Conservation (phyloP, 1,139 yeast species). For the Taiozyma onychis region DNA sequence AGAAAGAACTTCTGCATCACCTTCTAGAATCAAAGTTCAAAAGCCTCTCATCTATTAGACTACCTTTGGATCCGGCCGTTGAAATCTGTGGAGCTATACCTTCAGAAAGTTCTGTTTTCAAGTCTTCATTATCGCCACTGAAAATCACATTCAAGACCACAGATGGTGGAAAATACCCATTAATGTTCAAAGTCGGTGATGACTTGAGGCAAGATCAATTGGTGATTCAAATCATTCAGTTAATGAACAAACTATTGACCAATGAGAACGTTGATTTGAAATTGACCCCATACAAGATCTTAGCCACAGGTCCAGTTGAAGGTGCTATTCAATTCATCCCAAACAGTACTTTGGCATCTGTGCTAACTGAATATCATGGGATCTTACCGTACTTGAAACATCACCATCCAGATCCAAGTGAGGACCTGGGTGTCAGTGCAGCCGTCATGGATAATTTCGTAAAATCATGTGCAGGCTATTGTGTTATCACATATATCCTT, state of each 20-base stretch:
- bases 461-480: slow-evolving; percentile 94
- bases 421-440: slow-evolving; percentile 68
- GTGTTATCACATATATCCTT: slow-evolving; percentile 88
- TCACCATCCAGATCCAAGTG: slow-evolving; percentile 53
- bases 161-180: slow-evolving; percentile 54
- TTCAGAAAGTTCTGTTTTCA: slow-evolving; percentile 79
- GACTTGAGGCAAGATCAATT: slow-evolving; percentile 95
- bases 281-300: slow-evolving; percentile 81
- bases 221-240: slow-evolving; percentile 82
- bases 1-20: slow-evolving; percentile 41
- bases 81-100: slow-evolving; percentile 73
- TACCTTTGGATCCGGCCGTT: slow-evolving; percentile 34
- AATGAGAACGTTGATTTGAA: slow-evolving; percentile 88
- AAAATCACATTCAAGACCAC: slow-evolving; percentile 72
- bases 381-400: slow-evolving; percentile 65
- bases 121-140: slow-evolving; percentile 83
- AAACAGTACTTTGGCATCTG: slow-evolving; percentile 82
- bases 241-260: slow-evolving; percentile 85
- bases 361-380: slow-evolving; percentile 67
- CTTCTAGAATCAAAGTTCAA: slow-evolving; percentile 29
- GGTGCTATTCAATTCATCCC: slow-evolving; percentile 94
- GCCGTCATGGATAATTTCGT: slow-evolving; percentile 91
- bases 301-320: slow-evolving; percentile 87
- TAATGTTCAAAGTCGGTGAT: slow-evolving; percentile 95
- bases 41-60: slow-evolving; percentile 22